phyloP scores from a whole-genome alignment of 1,139 yeast species.

The Lodderomyces oxycetoniae region DNA sequence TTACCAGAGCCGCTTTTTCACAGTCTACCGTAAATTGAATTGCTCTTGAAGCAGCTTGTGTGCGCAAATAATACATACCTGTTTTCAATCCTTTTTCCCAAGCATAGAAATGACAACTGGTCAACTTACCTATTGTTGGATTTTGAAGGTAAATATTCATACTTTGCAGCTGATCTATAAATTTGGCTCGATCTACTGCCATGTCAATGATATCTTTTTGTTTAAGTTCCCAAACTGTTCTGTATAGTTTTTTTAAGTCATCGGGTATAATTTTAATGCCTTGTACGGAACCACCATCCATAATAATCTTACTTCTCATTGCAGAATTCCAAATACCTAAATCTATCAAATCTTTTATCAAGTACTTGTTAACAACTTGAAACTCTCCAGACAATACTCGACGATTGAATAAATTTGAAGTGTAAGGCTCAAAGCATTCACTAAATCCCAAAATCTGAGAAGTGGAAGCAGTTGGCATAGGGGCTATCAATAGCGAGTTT shows the following conservation, averaged over 20 bases:
- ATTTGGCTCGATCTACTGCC: constrained; percentile 95
- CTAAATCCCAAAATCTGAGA: constrained; percentile 86
- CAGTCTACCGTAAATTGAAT: constrained; percentile 83
- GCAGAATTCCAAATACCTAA: constrained; percentile 77
- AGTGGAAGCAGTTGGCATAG: constrained; percentile 95
- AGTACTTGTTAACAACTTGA: constrained; percentile 81
- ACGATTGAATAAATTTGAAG: constrained; percentile 82
- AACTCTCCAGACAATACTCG: constrained; percentile 86
- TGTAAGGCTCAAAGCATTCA: constrained; percentile 89
- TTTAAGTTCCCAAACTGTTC: constrained; percentile 95
- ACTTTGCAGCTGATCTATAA: constrained; percentile 91
- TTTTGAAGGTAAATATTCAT: constrained; percentile 79
- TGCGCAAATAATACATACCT: constrained; percentile 95
- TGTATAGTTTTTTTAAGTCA: constrained; percentile 72
- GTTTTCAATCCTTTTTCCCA: constrained; percentile 97
- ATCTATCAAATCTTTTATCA: constrained; percentile 76
- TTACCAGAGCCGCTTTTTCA: constrained; percentile 21
- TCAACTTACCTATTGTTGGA: constrained; percentile 89
- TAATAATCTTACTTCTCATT: constrained; percentile 75
- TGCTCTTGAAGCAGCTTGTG: constrained; percentile 93
- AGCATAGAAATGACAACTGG: constrained; percentile 97
- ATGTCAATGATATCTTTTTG: constrained; percentile 84
- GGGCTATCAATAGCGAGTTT: constrained; percentile 81
- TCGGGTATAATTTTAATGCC: constrained; percentile 70
- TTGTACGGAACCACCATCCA: constrained; percentile 85